Base-by-base conservation (phyloP, 1,284 basidiomycete species). In the Boletellus deceptivus region DNA sequence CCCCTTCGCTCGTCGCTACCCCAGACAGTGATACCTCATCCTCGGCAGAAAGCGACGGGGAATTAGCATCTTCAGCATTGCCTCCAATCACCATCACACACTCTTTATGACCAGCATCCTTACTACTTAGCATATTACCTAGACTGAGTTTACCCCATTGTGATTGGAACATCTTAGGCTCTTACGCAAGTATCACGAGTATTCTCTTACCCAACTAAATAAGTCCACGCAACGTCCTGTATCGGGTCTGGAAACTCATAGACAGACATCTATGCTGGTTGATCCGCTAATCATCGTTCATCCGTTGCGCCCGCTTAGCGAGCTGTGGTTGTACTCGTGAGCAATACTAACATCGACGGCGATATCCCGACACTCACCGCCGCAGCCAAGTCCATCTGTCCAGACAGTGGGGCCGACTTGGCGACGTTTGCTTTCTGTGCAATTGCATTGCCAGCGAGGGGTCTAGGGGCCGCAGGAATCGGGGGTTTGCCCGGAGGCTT, bases 301-400 rank as follows among this genome's bases (percentile, higher is more conserved):
- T 75, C 57, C 72, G 76, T 64, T 89, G 86, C 3, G 86, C 86
- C 18, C 87, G 79, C 63, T 75, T 86, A 11, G 86, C 86, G 54
- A 89, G 67, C 86, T 89, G 45, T 46, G 48, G 43, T 29, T 11
- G n/a, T 17, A 46, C 40, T 4, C 34, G 49, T 55, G 27, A 60
- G 50, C 17, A 34, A 5, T 13, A 18, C 42, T n/a, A 6, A 1
- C n/a, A n/a, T 22, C 6, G 20, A 24, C 10, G 6, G 20, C 11
- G n/a, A 45, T 25, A 2, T 31, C n/a, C 35, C 6, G 33, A 31
- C 6, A 77, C 84, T 73, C 60, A 89, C 87, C 46, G 77, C 82
- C 57, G 91, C 89, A 55, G 91, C 90, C 58, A 94, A 72, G 71
- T 93, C 91, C 71, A 92, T 62, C 66, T 93, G 90, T 22, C 90